Conservation (phyloP, 2,329 filamentous ascomycete genomes). For the Allantophomopsis cytisporea region DNA sequence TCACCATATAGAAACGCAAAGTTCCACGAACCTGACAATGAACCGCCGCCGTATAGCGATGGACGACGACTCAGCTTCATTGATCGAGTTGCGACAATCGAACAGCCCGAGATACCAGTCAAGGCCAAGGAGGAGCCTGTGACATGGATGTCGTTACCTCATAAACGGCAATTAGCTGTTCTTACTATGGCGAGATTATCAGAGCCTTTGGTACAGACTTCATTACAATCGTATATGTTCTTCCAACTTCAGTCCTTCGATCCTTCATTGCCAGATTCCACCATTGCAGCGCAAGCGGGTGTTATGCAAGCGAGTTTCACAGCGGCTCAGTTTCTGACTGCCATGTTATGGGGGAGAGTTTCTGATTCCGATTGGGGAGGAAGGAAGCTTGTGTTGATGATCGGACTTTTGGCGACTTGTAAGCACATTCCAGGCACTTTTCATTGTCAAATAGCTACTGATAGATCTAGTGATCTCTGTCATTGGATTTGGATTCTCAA, state of each 20-base stretch:
- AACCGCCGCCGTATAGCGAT: not conserved
- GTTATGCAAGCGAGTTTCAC: conserved; percentile 70
- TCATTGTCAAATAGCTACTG: not conserved
- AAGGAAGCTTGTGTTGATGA: conserved; percentile 64
- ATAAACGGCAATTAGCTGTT: conserved; percentile 64
- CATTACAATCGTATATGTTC: conserved; percentile 57
- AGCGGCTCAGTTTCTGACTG: conserved; percentile 69
- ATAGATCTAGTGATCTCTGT: conserved; percentile 30
- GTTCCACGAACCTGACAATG: not conserved
- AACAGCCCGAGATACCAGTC: not conserved
- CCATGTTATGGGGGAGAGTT: conserved; percentile 68
- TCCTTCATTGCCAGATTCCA: conserved; percentile 36
- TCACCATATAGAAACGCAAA: not conserved
- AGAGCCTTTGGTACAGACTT: conserved; percentile 68
- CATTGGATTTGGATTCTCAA: conserved; percentile 56
- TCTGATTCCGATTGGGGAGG: conserved; percentile 51
- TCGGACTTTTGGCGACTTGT: conserved; percentile 58
- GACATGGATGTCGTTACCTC: conserved; percentile 60
- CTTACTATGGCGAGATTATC: conserved; percentile 67
- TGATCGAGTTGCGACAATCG: not conserved
- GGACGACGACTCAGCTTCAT: not conserved
- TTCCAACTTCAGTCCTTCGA: conserved; percentile 77
- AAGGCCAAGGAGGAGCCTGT: conserved; percentile 21
- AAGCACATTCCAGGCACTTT: not conserved
- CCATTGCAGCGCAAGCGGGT: conserved; percentile 65